phyloP scores from a whole-genome alignment of 2,329 filamentous ascomycete genomes.

The Anisogramma anomala region DNA sequence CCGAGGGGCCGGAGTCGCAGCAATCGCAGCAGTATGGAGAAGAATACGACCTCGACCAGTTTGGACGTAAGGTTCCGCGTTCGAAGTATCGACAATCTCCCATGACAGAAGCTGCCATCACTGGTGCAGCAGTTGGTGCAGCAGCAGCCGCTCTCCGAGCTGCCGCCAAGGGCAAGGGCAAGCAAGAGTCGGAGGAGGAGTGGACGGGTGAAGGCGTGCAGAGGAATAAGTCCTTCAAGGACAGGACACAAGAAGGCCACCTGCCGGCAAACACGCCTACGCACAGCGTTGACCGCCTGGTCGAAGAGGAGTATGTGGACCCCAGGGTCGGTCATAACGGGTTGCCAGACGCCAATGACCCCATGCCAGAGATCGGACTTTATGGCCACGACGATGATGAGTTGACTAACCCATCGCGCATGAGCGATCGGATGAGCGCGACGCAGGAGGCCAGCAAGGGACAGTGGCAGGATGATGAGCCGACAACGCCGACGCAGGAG shows the following conservation, averaged over 20 bases:
- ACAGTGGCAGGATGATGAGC: constrained; percentile 17
- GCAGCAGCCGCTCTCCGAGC: constrained; percentile 41
- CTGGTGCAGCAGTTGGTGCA: constrained; percentile 42
- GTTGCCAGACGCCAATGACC: constrained; percentile 55
- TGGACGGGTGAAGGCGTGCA: constrained; percentile 40
- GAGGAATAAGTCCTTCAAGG: constrained; percentile 54
- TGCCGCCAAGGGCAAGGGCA: constrained; percentile 32
- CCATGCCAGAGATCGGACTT: constrained; percentile 69
- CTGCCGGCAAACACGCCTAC: constrained; percentile 44
- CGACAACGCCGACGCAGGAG: constrained; percentile 26
- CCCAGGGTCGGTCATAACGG: constrained; percentile 56
- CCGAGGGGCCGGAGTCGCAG: constrained; percentile 29
- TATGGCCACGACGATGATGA: constrained; percentile 50
- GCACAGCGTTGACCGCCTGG: constrained; percentile 48
- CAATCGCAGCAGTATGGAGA: constrained; percentile 30
- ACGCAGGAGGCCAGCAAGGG: constrained; percentile 19
- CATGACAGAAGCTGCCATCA: constrained; percentile 46
- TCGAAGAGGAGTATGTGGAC: constrained; percentile 33
- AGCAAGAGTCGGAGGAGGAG: constrained; percentile 26
- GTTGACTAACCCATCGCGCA: constrained; percentile 73
- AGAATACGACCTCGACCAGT: constrained; percentile 47
- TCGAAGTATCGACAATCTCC: constrained; percentile 37
- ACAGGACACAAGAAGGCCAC: constrained; percentile 46
- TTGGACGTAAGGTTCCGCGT: constrained; percentile 42
- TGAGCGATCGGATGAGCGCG: constrained; percentile 60